Evolutionary conservation across 345 rosid genomes (phyloP), one percentile per base, ranked within the genome.

Genomic region (Angophora floribunda): DNA sequence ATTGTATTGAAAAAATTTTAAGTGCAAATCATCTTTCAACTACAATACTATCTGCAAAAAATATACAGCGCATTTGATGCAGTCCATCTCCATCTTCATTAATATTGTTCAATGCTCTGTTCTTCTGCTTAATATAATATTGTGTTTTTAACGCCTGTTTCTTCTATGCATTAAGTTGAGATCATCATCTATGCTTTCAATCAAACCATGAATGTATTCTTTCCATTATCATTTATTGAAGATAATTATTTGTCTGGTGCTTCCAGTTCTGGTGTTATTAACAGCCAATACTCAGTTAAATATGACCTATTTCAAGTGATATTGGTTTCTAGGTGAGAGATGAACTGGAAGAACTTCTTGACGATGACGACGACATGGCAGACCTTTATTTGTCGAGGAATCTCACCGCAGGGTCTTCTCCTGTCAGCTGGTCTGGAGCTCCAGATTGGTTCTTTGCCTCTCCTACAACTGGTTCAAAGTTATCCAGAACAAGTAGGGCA

Each of bases 361-460:
- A 93, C 51, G 94, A 95, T 52, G 93, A 91, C 8, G 95, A 91
- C 75, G 93, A 94, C 85, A 95, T 93, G 95, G 95, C 91, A 67
- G 95, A 92, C 89, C 95, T 93, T 86, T 93, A 93, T 90, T 87
- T 94, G 65, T 93, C 95, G 9, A 91, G 95, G 89, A 95, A 93
- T 88, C 88, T 91, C 59, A 59, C 92, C 30, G 89, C 52, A 9
- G 53, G 89, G 52, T 87, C 87, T 87, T 92, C 95, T 59, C 95
- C 95, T 85, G 86, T 51, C 28, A 92, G 92, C 87, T 89, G 89
- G 85, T 90, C 92, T 88, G 91, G 89, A 87, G 92, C 87, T 88
- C 90, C 92, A 9, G 90, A 87, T 89, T 91, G 93, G 92, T 92
- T 89, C 88, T 88, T 41, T 51, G 55, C 63, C 52, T 92, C 93